Evolutionary conservation across 2,329 filamentous ascomycete species (phyloP).

Genomic region (Aspergillus fijiensis): DNA sequence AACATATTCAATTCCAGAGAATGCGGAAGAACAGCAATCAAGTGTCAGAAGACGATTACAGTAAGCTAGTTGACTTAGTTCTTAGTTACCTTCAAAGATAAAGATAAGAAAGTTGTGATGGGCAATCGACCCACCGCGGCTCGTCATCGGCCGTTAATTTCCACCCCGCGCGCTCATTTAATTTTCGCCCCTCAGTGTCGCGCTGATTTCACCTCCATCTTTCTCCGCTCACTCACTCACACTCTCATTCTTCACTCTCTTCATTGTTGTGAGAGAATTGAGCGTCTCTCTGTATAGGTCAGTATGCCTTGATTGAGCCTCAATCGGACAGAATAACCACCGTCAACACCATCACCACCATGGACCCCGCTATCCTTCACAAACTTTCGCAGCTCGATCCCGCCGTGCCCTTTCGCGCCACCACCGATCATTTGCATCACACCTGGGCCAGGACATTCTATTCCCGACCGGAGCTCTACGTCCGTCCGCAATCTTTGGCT

Average conservation of each 20-base stretch:
- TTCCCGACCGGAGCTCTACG: constrained; percentile 84
- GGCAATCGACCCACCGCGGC: constrained; percentile 6
- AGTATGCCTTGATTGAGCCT: constrained; percentile 6
- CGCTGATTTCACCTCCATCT: neutral
- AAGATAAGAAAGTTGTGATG: neutral
- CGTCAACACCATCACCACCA: constrained; percentile 12
- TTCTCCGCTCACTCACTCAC: neutral
- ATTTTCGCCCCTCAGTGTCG: neutral
- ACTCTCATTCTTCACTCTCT: neutral
- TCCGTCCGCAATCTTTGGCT: constrained; percentile 73
- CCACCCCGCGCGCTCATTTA: neutral
- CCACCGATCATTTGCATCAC: constrained; percentile 70
- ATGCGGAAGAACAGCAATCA: too few species aligned
- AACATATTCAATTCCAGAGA: too few species aligned
- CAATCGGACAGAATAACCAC: neutral
- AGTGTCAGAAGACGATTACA: too few species aligned
- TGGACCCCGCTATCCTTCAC: constrained; percentile 50
- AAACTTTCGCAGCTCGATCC: constrained; percentile 62
- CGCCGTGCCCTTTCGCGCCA: constrained; percentile 73
- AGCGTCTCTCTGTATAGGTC: neutral
- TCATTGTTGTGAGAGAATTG: neutral
- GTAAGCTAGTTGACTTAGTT: too few species aligned
- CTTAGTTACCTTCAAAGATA: too few species aligned
- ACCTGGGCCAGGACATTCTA: constrained; percentile 96
- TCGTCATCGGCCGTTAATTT: neutral